A percentile compares a stretch with the other conserved stretches of the same genome.
Conservation (phyloP, 108 stramenopile genomes). For the Epithemia pelagica region DNA sequence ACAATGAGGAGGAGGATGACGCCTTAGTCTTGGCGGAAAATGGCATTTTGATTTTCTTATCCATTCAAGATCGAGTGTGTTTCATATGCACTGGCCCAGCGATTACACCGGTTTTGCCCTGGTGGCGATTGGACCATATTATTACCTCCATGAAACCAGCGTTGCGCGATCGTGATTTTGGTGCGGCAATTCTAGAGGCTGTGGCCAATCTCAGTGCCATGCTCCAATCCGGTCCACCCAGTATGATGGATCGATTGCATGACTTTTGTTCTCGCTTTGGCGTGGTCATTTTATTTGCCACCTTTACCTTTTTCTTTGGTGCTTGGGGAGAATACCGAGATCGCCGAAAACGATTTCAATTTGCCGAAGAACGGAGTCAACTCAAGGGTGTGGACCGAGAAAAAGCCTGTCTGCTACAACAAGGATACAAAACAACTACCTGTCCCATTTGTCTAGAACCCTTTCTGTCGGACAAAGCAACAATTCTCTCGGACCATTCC, state of each 20-base stretch:
- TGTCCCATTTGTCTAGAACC: slow-evolving; percentile 83
- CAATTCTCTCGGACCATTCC: slow-evolving; percentile 9
- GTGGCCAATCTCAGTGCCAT: slow-evolving; percentile 54
- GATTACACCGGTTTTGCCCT: slow-evolving; percentile 57
- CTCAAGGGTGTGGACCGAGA: slow-evolving; percentile 62
- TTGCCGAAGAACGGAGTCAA: slow-evolving; percentile 50
- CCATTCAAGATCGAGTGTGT: slow-evolving; percentile 73
- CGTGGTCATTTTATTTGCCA: slow-evolving; percentile 70
- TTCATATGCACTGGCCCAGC: slow-evolving; percentile 71
- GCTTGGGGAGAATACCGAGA: slow-evolving; percentile 84
- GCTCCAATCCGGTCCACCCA: slow-evolving; percentile 69
- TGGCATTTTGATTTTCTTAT: slow-evolving; percentile 77
- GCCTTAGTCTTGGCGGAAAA: slow-evolving; percentile 9
- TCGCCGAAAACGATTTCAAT: slow-evolving; percentile 58
- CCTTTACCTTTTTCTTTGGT: slow-evolving; percentile 78
- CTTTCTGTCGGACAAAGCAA: slow-evolving; percentile 27
- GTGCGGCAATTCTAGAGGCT: slow-evolving; percentile 52
- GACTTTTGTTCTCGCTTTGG: slow-evolving; percentile 74
- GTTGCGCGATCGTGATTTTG: slow-evolving; percentile 54
- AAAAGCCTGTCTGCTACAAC: slow-evolving; percentile 59
- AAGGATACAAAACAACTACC: slow-evolving; percentile 44
- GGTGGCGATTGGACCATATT: slow-evolving; percentile 81
- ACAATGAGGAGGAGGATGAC: slow-evolving; percentile 4
- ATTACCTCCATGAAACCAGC: slow-evolving; percentile 73
- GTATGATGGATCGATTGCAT: slow-evolving; percentile 49